Evolutionary conservation across 495 filamentous ascomycete genomes (phyloP), one percentile per base, ranked within the genome.

Genomic region (Lophium mytilinum): DNA sequence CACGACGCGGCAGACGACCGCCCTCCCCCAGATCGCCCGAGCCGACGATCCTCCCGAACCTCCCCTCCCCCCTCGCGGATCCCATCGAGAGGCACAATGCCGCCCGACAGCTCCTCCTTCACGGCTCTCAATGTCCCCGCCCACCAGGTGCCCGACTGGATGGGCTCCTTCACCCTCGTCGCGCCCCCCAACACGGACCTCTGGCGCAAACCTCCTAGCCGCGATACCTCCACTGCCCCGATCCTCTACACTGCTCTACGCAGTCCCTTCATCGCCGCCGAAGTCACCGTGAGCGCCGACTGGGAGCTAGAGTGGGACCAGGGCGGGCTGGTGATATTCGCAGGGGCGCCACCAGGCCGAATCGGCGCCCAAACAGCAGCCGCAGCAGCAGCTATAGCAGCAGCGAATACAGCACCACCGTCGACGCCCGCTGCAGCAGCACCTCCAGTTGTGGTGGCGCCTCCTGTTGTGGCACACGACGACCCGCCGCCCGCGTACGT

Each of bases 251-350:
- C 78, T 12, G 75, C 76, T 18, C 69, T 81, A 40, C 76, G 73
- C 15, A 72, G 69, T 43, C 74, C 78, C 15, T 81, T 82, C 63
- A 71, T 79, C 36, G 70, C 79, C 11, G 79, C 79, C 37, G 78
- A 81, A 58, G 79, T 82, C n/a, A 82, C 79, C 50, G 77, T 81
- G 43, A 76, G 69, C 53, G 79, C 78, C 10, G 76, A 81, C 65
- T 80, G 77, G 78, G 78, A 80, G 61, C 73, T 79, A 64, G 78
- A 81, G 73, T 81, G 77, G 76, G 79, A 82, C 55, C 79, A 91
- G 69, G 74, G 73, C 39, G 88, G 86, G 11, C 84, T 94, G 63
- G 86, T 71, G 45, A 71, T 71, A 50, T 71, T 71, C 55, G 62
- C 68, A 1, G 69, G 69, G 9, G 60, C 55, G 10, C 68, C 68